Percentiles rank a stretch among this genome's conserved stretches.
These are phyloP conservation scores for Cladosporium sp. DNA, from an alignment of 2,329 filamentous ascomycete species.

Conservation along the genomic window DNA sequence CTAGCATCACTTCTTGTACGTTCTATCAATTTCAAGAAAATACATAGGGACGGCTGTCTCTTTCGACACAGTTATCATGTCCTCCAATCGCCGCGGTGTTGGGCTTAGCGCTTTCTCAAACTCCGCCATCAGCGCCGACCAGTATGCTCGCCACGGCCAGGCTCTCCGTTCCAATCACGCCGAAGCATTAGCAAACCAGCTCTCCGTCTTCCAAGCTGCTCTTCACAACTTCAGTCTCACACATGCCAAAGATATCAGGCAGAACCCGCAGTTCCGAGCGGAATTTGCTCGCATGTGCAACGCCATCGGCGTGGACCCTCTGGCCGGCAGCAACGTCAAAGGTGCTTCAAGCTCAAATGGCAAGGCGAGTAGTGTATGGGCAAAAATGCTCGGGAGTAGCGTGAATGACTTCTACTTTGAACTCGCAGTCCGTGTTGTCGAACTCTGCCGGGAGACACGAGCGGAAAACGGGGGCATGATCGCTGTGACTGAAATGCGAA, in stretches of 20 bases:
- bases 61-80: slow-evolving; percentile 37
- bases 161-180: slow-evolving; percentile 81
- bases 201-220: slow-evolving; percentile 91
- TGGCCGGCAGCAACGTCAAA: slow-evolving; percentile 54
- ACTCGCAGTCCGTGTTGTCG: slow-evolving; percentile 90
- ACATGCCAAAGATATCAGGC: slow-evolving; percentile 93
- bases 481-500: slow-evolving; percentile 73
- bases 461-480: slow-evolving; percentile 92
- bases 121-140: slow-evolving; percentile 76
- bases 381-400: slow-evolving; percentile 81
- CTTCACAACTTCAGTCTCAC: slow-evolving; percentile 94
- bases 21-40: no score
- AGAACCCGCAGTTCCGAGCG: slow-evolving; percentile 88
- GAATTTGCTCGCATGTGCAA: slow-evolving; percentile 99
- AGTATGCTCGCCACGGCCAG: slow-evolving; percentile 86
- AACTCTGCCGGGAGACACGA: slow-evolving; percentile 81
- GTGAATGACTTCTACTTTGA: slow-evolving; percentile 99
- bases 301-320: slow-evolving; percentile 91
- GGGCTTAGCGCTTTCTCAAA: slow-evolving; percentile 89
- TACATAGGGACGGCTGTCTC: no score
- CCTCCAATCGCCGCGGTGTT: slow-evolving; percentile 66
- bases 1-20: no score
- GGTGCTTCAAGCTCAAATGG: slow-evolving; percentile 37
- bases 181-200: slow-evolving; percentile 82
- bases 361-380: slow-evolving; percentile 72